phyloP scores from a whole-genome alignment of 768 basidiomycete species.

The Austroboletus eburneus region DNA sequence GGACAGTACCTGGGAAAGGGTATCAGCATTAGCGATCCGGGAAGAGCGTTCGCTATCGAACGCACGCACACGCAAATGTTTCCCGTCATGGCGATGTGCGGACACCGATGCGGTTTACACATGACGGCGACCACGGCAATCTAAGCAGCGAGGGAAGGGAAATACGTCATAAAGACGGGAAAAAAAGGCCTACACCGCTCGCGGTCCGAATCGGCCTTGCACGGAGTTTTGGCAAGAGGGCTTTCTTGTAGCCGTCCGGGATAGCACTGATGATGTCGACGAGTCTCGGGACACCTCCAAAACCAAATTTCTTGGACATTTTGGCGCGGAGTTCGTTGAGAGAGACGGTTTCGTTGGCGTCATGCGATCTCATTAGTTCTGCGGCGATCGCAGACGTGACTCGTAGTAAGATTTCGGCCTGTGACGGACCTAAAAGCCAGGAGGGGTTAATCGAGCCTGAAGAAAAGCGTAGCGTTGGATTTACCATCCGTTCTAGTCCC shows the following conservation, averaged over 20 bases:
- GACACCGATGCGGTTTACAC: conserved; percentile 99
- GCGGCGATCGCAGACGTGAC: conserved; percentile 94
- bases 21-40: conserved; percentile 9
- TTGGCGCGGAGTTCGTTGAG: conserved; percentile 84
- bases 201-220: conserved; percentile 96
- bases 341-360: conserved; percentile 71
- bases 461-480: neutral
- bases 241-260: conserved; percentile 95
- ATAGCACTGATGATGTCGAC: conserved; percentile 99
- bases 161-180: neutral
- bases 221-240: conserved; percentile 80
- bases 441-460: neutral
- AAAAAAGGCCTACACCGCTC: conserved; percentile 65
- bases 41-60: neutral
- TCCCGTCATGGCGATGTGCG: conserved; percentile 99
- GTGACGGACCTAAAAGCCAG: conserved; percentile 69
- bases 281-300: conserved; percentile 83
- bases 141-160: conserved; percentile 35
- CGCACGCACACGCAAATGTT: conserved; percentile 92
- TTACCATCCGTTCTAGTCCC: conserved; percentile 38
- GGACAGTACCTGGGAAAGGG: conserved; percentile 78
- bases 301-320: conserved; percentile 86
- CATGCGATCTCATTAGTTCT: conserved; percentile 86
- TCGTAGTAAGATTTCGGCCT: conserved; percentile 85
- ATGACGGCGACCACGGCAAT: conserved; percentile 99